These are phyloP conservation scores for Artomyces pyxidatus DNA, from an alignment of 768 basidiomycete genomes.

Conservation along the genomic window DNA sequence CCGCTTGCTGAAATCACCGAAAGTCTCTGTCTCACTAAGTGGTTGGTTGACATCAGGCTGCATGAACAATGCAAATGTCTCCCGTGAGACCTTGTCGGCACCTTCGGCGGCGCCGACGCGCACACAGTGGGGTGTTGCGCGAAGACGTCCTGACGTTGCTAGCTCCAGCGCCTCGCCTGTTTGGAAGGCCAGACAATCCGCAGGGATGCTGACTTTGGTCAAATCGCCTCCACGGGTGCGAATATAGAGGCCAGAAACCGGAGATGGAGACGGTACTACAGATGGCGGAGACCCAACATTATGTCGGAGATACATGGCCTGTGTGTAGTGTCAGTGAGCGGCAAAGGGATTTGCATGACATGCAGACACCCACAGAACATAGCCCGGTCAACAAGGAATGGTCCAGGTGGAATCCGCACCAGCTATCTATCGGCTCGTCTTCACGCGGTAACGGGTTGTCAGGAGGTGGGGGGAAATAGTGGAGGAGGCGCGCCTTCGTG, in stretches of 20 bases:
- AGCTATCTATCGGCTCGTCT: constrained; percentile 71
- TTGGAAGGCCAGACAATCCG: constrained; percentile 86
- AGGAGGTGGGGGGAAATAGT: constrained; percentile 79
- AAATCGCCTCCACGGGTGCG: constrained; percentile 72
- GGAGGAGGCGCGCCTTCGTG: constrained; percentile 88
- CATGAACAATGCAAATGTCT: constrained; percentile 88
- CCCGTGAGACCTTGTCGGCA: constrained; percentile 53
- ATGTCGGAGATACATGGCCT: constrained; percentile 81
- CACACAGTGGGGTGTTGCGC: constrained; percentile 94
- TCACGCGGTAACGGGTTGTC: constrained; percentile 31
- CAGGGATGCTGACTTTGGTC: constrained; percentile 80
- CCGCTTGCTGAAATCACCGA: constrained; percentile 84
- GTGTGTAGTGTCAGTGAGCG: constrained; percentile 2
- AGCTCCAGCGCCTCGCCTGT: constrained; percentile 94
- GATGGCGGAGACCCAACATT: constrained; percentile 30
- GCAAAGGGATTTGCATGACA: neutral
- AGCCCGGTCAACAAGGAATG: constrained; percentile 88
- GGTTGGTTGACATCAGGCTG: constrained; percentile 78
- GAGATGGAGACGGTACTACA: constrained; percentile 58
- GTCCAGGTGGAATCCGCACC: constrained; percentile 95
- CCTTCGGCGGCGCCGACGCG: constrained; percentile 49
- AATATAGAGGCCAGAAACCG: constrained; percentile 85
- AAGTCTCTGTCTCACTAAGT: constrained; percentile 65
- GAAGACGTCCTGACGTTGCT: constrained; percentile 70
- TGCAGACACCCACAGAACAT: constrained; percentile 54